These are phyloP conservation scores for Mortierella sp. DNA, from an alignment of 371 early-diverging fungal genomes.

Conservation along the genomic window DNA sequence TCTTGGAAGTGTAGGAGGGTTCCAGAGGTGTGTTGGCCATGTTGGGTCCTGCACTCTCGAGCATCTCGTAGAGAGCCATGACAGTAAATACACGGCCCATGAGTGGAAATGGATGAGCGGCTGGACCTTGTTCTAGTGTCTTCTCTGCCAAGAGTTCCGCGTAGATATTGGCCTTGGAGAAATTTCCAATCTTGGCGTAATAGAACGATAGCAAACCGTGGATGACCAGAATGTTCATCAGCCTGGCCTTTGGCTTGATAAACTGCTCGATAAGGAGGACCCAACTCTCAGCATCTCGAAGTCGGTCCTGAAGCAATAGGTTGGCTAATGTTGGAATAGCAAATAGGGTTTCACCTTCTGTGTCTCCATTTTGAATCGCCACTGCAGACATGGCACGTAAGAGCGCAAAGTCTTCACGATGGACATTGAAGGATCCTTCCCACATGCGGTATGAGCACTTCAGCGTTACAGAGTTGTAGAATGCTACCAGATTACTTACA, in stretches of 20 bases:
- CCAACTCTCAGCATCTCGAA: constrained; percentile 56
- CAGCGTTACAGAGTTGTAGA: constrained; percentile 65
- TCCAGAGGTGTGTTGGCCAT: not conserved
- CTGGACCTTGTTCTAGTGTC: constrained; percentile 22
- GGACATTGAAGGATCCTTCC: constrained; percentile 64
- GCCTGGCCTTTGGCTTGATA: constrained; percentile 44
- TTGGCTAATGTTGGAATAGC: constrained; percentile 49
- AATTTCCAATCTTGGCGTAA: constrained; percentile 32
- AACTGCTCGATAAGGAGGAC: constrained; percentile 34
- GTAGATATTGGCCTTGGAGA: constrained; percentile 27
- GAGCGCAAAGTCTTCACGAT: constrained; percentile 58
- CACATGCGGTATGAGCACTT: constrained; percentile 66
- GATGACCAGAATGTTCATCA: constrained; percentile 40
- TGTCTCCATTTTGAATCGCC: constrained; percentile 50
- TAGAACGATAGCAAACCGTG: constrained; percentile 37
- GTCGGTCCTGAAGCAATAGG: constrained; percentile 39
- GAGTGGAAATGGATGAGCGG: constrained; percentile 49
- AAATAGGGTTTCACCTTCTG: constrained; percentile 50
- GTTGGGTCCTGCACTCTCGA: constrained; percentile 14
- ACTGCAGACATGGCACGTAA: constrained; percentile 55
- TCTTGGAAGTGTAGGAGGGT: not conserved
- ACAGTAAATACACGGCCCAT: constrained; percentile 44
- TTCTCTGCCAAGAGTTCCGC: constrained; percentile 19
- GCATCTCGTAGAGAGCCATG: constrained; percentile 44
- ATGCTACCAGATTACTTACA: constrained; percentile 66